Evolutionary conservation across 2,329 filamentous ascomycete genomes (phyloP), one percentile per base, ranked within the genome.

Genomic region (Ambrosiella beaveri): DNA sequence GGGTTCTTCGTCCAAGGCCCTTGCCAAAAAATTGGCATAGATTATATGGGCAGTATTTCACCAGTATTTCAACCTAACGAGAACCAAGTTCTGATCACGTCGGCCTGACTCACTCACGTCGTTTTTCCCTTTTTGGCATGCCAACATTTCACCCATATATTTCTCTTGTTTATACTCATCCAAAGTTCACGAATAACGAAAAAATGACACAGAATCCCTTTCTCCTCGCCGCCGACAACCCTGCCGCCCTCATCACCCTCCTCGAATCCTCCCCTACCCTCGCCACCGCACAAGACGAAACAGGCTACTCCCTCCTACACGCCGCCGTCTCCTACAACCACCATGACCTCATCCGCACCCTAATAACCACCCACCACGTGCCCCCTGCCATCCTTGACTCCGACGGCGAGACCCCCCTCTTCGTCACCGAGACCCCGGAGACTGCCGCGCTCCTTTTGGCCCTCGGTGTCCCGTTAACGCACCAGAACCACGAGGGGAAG

Each of bases 281-380:
- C 57, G 91, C 93, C 57, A 79, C 82, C 1, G 73, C 78, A 56
- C 88, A 95, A 71, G 93, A 98, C 70, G 82, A 85, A 61, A 86
- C 96, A 66, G 93, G 93, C 65, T 98, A 98, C 73, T 95, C 89
- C 52, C 81, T 97, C 35, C 74, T 97, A 54, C 93, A 98, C 70
- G 93, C 93, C 56, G 88, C 91, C 13, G 84, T 88, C 15, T 96
- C 90, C 64, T 98, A 97, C 76, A 86, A 85, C 67, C 90, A 97
- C 67, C 72, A 88, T 40, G 80, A 86, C 58, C 81, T 98, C 13
- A 77, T 96, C 13, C 84, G 86, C 61, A 71, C 80, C 0, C 77
- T 98, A 5, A 75, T 95, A 36, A 75, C 75, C 52, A 86, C 91
- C 39, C 88, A 90, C 70, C 71, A 81, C 11, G 90, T 91, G 27